Evolutionary conservation across 495 filamentous ascomycete genomes (phyloP).

Genomic region (Tuber aestivum): DNA sequence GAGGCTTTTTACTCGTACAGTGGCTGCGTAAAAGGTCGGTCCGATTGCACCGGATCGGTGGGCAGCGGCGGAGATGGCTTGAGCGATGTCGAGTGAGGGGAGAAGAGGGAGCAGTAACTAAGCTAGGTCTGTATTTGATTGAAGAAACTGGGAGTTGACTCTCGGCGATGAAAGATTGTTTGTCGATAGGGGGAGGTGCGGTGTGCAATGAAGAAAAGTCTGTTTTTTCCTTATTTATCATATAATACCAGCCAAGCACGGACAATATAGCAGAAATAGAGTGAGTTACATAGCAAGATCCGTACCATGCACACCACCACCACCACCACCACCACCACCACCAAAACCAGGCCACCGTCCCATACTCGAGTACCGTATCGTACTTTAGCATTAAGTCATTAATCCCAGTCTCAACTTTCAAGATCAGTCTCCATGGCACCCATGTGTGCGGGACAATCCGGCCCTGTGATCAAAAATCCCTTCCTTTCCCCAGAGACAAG

Average conservation of each 20-base stretch:
- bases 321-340: background rate
- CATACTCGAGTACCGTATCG: too few relatives aligned
- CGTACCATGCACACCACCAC: background rate
- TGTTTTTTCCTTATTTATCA: background rate
- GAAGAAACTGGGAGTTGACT: background rate
- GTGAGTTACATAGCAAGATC: too few relatives aligned
- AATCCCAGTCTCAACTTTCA: background rate
- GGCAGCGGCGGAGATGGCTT: background rate
- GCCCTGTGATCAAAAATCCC: background rate
- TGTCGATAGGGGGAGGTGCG: background rate
- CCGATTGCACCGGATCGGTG: background rate
- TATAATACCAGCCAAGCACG: background rate
- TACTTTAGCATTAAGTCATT: too few relatives aligned
- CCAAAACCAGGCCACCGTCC: background rate
- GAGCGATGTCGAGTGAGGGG: background rate
- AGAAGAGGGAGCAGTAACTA: background rate
- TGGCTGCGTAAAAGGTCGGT: background rate
- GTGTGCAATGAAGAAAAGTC: background rate
- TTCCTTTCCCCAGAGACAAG: background rate
- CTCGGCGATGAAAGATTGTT: background rate
- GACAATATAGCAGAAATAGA: background rate
- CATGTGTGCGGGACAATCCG: background rate
- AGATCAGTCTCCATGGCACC: background rate
- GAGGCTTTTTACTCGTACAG: background rate
- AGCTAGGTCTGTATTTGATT: background rate